A percentile compares a stretch with the other conserved stretches of the same genome.
phyloP scores from a whole-genome alignment of 371 early-diverging fungal genomes.

The Rhizomucor pusillus region DNA sequence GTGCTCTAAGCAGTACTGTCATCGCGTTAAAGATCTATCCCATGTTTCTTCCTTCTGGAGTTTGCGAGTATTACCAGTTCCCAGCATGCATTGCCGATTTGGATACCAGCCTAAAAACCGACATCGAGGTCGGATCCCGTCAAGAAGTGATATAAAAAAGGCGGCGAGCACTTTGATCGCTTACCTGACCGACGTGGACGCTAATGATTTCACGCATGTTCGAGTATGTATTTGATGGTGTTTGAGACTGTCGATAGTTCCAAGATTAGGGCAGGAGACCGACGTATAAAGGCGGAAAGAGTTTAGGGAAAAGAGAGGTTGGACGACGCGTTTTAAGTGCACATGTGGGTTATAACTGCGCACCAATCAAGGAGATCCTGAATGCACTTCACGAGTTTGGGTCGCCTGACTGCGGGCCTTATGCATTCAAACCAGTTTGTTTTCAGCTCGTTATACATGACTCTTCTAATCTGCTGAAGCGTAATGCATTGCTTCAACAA shows the following conservation, averaged over 20 bases:
- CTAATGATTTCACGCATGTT: conserved; percentile 97
- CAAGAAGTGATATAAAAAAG: background rate
- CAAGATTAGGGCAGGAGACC: no score
- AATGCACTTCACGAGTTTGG: no score
- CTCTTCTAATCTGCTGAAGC: no score
- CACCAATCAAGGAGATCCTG: no score
- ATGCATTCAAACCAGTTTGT: no score
- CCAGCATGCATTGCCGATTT: conserved; percentile 99
- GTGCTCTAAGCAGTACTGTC: conserved; percentile 91
- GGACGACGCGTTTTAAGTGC: no score
- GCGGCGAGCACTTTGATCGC: background rate
- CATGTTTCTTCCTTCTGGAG: background rate
- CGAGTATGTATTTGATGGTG: background rate
- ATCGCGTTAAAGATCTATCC: background rate
- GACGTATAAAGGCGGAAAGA: no score
- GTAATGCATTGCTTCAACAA: no score
- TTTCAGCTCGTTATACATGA: no score
- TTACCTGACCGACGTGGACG: conserved; percentile 90
- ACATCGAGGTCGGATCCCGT: conserved; percentile 19
- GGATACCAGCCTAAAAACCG: conserved; percentile 95
- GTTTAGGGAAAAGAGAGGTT: no score
- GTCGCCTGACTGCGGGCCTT: no score
- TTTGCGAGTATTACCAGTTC: conserved; percentile 56
- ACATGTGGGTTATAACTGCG: no score
- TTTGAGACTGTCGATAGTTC: background rate